These are phyloP conservation scores for Citeromyces hawaiiensis DNA, from an alignment of 1,139 yeast genomes.

Conservation along the genomic window DNA sequence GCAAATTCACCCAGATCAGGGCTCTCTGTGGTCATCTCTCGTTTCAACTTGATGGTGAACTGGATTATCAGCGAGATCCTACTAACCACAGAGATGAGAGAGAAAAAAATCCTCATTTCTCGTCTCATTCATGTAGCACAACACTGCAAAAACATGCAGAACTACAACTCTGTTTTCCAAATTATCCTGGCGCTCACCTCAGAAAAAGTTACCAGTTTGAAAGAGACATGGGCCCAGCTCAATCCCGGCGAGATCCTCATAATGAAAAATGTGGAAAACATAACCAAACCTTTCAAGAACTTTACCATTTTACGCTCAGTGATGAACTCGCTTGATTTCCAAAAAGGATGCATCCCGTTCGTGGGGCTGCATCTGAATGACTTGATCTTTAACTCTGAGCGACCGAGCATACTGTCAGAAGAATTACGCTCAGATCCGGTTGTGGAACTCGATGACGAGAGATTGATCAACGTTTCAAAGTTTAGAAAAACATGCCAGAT, in stretches of 20 bases:
- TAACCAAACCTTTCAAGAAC: slow-evolving; percentile 52
- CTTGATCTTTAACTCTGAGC: slow-evolving; percentile 66
- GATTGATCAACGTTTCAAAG: slow-evolving; percentile 62
- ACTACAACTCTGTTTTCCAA: slow-evolving; percentile 80
- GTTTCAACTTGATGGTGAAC: slow-evolving; percentile 81
- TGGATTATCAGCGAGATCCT: slow-evolving; percentile 88
- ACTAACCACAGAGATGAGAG: slow-evolving; percentile 43
- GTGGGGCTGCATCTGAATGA: slow-evolving; percentile 80
- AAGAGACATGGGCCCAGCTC: slow-evolving; percentile 64
- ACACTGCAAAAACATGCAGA: slow-evolving; percentile 56
- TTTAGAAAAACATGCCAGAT: slow-evolving; percentile 68
- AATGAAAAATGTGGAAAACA: slow-evolving; percentile 43
- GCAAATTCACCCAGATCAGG: slow-evolving; percentile 37
- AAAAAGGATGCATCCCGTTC: slow-evolving; percentile 81
- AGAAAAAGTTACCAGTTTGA: slow-evolving; percentile 44
- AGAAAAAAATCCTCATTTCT: slow-evolving; percentile 56
- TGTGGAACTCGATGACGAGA: slow-evolving; percentile 19
- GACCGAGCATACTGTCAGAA: slow-evolving; percentile 30
- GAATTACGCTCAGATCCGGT: slow-evolving; percentile 3
- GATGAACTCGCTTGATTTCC: slow-evolving; percentile 40
- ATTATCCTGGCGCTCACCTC: slow-evolving; percentile 76
- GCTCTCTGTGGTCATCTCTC: slow-evolving; percentile 68
- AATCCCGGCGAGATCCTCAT: slow-evolving; percentile 28
- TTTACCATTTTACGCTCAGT: slow-evolving; percentile 54
- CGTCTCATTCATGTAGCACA: slow-evolving; percentile 80